phyloP scores from a whole-genome alignment of 78 protist species.

The Dictyostelium intermedium region DNA sequence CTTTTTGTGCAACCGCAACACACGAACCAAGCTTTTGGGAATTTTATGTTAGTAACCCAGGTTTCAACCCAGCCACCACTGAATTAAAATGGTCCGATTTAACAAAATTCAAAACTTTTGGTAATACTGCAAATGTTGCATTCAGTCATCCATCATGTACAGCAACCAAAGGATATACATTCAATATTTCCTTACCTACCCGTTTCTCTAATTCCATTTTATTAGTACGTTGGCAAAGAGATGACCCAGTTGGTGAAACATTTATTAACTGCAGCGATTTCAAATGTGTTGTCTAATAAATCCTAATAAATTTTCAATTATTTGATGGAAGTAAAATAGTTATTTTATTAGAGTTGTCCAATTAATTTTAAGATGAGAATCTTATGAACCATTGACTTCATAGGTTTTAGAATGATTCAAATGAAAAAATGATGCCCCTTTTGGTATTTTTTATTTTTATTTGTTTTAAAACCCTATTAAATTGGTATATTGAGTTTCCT shows the following conservation, averaged over 20 bases:
- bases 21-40: slow-evolving; percentile 64
- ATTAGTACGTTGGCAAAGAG: slow-evolving; percentile 24
- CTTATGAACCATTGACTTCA: too few relatives aligned
- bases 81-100: slow-evolving; percentile 52
- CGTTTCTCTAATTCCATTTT: background rate
- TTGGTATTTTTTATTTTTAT: too few relatives aligned
- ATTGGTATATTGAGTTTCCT: too few relatives aligned
- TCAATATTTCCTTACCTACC: slow-evolving; percentile 12
- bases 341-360: too few relatives aligned
- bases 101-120: background rate
- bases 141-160: background rate
- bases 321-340: too few relatives aligned
- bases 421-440: too few relatives aligned
- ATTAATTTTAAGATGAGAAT: too few relatives aligned
- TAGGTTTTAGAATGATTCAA: too few relatives aligned
- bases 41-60: slow-evolving; percentile 42
- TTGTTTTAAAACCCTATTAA: too few relatives aligned
- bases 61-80: background rate
- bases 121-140: background rate
- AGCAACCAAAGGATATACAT: background rate
- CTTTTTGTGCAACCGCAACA: slow-evolving; percentile 48
- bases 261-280: slow-evolving; percentile 35
- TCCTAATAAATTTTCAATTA: too few relatives aligned
- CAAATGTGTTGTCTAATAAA: background rate
- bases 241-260: slow-evolving; percentile 58